Base-by-base conservation (phyloP, 805 yeast genomes). In the Starmerella potacharoeniae region DNA sequence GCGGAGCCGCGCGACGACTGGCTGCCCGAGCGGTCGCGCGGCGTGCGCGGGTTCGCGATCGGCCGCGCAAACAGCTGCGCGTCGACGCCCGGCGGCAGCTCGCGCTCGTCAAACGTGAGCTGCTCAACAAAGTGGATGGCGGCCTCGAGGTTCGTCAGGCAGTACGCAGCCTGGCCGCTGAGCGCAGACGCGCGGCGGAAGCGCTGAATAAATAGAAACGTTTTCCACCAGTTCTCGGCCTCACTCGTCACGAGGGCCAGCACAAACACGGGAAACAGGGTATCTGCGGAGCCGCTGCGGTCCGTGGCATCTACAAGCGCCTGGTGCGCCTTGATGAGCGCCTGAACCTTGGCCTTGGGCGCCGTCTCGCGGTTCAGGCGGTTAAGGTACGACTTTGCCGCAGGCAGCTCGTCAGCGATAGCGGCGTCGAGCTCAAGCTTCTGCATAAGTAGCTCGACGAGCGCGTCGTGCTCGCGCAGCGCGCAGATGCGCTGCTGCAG, bases 101-200 rank as follows among this genome's bases (percentile, higher is more conserved):
- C 49, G 30, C 31, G 28, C 5, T 66, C 60, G 6, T 66, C 65
- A 37, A 68, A 57, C 16, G 68, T 65, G 16, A 69, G 61, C 11
- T 69, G 62, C 51, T 71, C 72, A 28, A 73, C 51, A 49, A 73
- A 67, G 34, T 66, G 67, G 10, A 71, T 64, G 7, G 73, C 73
- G 2, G 77, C 77, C 54, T 73, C 77, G 40, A 72, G 62, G 55
- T 73, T 73, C 17, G 77, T 73, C 41, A 73, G 60, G 57, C 75
- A 71, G 58, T 73, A 73, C 39, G 68, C 64, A 8, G 67, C 58
- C 52, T 72, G 74, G 22, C 76, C 76, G 30, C 62, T 59, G 11
- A 72, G 52, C 6, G 61, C 60, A 7, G 60, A 54, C 6, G 59
- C 53, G 39, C 73, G 68, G 31, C 77, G 65, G 59, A 72, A 73